These are phyloP conservation scores for Alternaria rosae DNA, from an alignment of 2,329 filamentous ascomycete genomes.

Conservation along the genomic window DNA sequence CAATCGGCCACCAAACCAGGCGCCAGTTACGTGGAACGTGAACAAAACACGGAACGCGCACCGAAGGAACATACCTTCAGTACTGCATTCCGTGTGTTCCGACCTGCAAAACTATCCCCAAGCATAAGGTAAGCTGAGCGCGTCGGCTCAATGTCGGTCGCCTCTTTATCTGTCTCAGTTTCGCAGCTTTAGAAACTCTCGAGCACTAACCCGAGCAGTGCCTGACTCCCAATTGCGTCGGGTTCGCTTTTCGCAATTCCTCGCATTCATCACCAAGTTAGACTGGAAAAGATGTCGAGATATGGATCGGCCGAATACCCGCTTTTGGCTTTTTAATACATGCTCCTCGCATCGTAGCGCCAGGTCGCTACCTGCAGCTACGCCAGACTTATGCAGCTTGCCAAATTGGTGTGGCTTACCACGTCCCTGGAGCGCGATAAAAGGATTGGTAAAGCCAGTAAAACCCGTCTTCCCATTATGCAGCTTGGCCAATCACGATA, in stretches of 20 bases:
- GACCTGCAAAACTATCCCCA: background rate
- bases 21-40: conserved; percentile 4
- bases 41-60: background rate
- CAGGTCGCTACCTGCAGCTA: conserved; percentile 10
- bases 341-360: conserved; percentile 9
- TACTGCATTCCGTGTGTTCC: background rate
- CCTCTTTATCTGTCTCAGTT: background rate
- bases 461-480: conserved; percentile 5
- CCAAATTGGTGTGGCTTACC: conserved; percentile 11
- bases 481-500: conserved; percentile 4
- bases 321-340: conserved; percentile 14
- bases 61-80: background rate
- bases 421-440: conserved; percentile 1
- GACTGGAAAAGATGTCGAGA: conserved; percentile 1
- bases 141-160: conserved; percentile 6
- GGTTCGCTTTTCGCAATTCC: background rate
- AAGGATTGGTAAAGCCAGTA: conserved; percentile 5
- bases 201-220: conserved; percentile 1
- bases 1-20: conserved; percentile 1
- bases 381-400: conserved; percentile 19
- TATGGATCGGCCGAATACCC: conserved; percentile 12
- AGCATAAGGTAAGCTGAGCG: background rate
- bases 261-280: background rate
- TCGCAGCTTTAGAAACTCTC: background rate
- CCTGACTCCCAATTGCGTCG: background rate